Base-by-base conservation (phyloP, 1,284 basidiomycete species). In the Moesziomyces sp. region DNA sequence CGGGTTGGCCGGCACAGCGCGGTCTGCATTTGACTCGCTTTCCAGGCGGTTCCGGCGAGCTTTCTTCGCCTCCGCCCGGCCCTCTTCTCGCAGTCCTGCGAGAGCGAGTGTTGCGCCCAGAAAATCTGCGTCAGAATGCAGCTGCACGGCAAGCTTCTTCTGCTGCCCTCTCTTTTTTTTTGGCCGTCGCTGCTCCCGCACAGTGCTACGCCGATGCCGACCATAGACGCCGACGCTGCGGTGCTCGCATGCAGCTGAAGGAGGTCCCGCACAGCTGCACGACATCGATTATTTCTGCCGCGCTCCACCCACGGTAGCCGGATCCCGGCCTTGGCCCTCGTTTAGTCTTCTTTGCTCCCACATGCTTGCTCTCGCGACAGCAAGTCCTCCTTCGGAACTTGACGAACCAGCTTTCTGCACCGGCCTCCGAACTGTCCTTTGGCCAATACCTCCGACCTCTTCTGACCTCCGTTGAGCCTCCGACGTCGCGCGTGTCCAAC, bases 41-140 rank as follows among this genome's bases (percentile, higher is more conserved):
- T 33, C 30, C 30, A 33, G 13, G 30, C 30, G 30, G 30, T 10
- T 33, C 30, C 30, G 30, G 30, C 30, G 30, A 33, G 30, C 30
- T 33, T 33, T 33, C 30, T 33, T 33, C 30, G 30, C 30, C 7
- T 33, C 10, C 1, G 30, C 30, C 30, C 30, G 30, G 30, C 30
- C 10, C 11, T n/a, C n/a, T 53, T 42, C 43, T 19, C 21, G 21
- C 21, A 21, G 21, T 21, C 33, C 30, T 33, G 30, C 11, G 10
- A 33, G 30, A 13, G 30, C 13, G 30, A 13, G 11, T 13, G 30
- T 33, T 33, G 30, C 30, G 30, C 10, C 30, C 10, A 52, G 21
- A 38, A 40, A 19, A 24, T 54, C 42, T 46, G 52, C 52, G 52
- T 54, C 52, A 56, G 54, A 33, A 38, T 56, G 46, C 54, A 49